A percentile compares a stretch with the other conserved stretches of the same genome.
phyloP scores from a whole-genome alignment of 1,284 basidiomycete species.

The Leccinum fallax region DNA sequence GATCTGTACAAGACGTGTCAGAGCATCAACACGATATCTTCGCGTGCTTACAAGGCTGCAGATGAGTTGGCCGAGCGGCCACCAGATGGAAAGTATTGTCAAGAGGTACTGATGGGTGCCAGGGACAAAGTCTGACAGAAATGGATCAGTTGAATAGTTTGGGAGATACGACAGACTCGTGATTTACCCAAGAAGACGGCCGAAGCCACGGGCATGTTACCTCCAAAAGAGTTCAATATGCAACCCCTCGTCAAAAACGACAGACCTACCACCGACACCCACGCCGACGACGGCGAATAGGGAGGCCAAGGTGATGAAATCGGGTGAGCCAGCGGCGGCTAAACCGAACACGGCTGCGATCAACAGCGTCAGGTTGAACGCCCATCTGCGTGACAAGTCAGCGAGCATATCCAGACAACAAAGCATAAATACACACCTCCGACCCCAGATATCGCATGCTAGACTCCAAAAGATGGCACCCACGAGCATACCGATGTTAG shows the following conservation, averaged over 20 bases:
- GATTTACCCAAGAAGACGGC: constrained; percentile 60
- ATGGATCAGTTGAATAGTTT: not conserved
- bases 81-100: constrained; percentile 72
- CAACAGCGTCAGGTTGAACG: constrained; percentile 66
- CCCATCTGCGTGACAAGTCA: constrained; percentile 39
- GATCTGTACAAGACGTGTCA: constrained; percentile 28
- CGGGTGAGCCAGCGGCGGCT: constrained; percentile 46
- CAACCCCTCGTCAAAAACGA: not conserved
- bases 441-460: constrained; percentile 67
- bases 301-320: constrained; percentile 47
- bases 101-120: constrained; percentile 69
- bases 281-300: constrained; percentile 45
- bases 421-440: constrained; percentile 39
- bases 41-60: constrained; percentile 54
- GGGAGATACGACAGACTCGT: not conserved
- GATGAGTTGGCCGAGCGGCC: constrained; percentile 68
- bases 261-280: constrained; percentile 46
- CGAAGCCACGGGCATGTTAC: constrained; percentile 65
- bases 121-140: constrained; percentile 58
- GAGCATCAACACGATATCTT: not conserved
- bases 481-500: constrained; percentile 63
- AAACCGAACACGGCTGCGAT: constrained; percentile 60
- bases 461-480: constrained; percentile 69
- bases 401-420: not conserved
- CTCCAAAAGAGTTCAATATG: constrained; percentile 20